phyloP scores from a whole-genome alignment of 1,284 basidiomycete species.

The Agroathelia rolfsii region DNA sequence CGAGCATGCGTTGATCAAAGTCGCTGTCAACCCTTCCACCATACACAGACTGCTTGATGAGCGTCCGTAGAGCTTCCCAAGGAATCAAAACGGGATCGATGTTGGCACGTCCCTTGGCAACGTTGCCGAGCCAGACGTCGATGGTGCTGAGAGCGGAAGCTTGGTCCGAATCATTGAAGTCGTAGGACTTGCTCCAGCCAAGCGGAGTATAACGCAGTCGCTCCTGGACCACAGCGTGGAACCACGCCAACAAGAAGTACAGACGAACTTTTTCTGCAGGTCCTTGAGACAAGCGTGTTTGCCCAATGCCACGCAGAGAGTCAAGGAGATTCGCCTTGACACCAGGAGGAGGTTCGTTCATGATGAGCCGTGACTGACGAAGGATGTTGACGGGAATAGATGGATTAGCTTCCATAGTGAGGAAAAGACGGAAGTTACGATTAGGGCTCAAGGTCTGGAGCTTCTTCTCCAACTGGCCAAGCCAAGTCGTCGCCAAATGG shows the following conservation, averaged over 20 bases:
- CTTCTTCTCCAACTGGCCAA: slow-evolving; percentile 91
- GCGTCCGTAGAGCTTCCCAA: slow-evolving; percentile 83
- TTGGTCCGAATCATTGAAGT: slow-evolving; percentile 97
- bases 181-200: slow-evolving; percentile 92
- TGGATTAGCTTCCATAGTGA: slow-evolving; percentile 93
- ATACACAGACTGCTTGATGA: slow-evolving; percentile 92
- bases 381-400: slow-evolving; percentile 92
- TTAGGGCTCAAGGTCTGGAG: slow-evolving; percentile 87
- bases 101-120: slow-evolving; percentile 82
- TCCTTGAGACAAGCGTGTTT: slow-evolving; percentile 64
- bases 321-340: slow-evolving; percentile 92
- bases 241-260: slow-evolving; percentile 96
- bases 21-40: slow-evolving; percentile 91
- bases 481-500: slow-evolving; percentile 88
- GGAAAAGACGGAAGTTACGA: slow-evolving; percentile 86
- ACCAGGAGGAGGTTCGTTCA: slow-evolving; percentile 96
- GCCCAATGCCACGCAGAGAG: slow-evolving; percentile 71
- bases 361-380: slow-evolving; percentile 87
- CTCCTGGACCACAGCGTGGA: slow-evolving; percentile 94
- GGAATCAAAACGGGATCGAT: slow-evolving; percentile 86
- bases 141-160: slow-evolving; percentile 87
- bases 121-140: slow-evolving; percentile 74
- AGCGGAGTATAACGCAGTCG: slow-evolving; percentile 89
- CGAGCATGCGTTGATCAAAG: slow-evolving; percentile 85
- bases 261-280: slow-evolving; percentile 86